Percentiles rank a stretch among this genome's conserved stretches.
phyloP scores from a whole-genome alignment of 176 grass and related monocot genomes.

The Puya raimondii region DNA sequence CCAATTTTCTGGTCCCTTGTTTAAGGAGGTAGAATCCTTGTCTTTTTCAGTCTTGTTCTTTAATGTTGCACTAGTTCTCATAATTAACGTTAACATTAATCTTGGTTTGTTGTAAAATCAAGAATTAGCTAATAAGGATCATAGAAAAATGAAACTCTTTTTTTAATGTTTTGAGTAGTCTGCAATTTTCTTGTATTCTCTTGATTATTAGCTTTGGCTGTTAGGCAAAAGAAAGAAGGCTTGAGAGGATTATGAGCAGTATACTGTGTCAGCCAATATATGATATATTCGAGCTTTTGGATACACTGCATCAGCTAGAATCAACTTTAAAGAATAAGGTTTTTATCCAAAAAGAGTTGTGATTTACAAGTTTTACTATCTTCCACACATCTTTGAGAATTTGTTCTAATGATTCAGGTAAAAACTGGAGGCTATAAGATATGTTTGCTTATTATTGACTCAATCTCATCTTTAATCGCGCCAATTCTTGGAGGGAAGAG shows the following conservation, averaged over 20 bases:
- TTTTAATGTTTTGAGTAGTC: neutral
- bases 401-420: slow-evolving; percentile 30
- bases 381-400: slow-evolving; percentile 2
- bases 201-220: slow-evolving; percentile 20
- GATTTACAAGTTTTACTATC: slow-evolving; percentile 2
- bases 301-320: slow-evolving; percentile 62
- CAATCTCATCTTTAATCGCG: slow-evolving; percentile 67
- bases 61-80: neutral
- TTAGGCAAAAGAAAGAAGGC: slow-evolving; percentile 37
- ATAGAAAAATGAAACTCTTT: neutral
- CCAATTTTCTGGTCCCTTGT: slow-evolving; percentile 19
- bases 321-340: slow-evolving; percentile 47
- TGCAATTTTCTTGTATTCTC: slow-evolving; percentile 7
- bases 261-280: slow-evolving; percentile 61
- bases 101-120: neutral
- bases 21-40: slow-evolving; percentile 31
- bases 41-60: neutral
- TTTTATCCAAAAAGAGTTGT: slow-evolving; percentile 5
- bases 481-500: slow-evolving; percentile 71
- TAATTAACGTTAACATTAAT: neutral
- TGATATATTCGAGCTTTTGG: slow-evolving; percentile 88
- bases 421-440: slow-evolving; percentile 36
- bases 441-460: slow-evolving; percentile 83
- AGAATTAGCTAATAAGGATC: neutral
- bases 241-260: slow-evolving; percentile 55